These are phyloP conservation scores for Senecio squalidus DNA, from an alignment of 140 eudicot species.

Conservation along the genomic window DNA sequence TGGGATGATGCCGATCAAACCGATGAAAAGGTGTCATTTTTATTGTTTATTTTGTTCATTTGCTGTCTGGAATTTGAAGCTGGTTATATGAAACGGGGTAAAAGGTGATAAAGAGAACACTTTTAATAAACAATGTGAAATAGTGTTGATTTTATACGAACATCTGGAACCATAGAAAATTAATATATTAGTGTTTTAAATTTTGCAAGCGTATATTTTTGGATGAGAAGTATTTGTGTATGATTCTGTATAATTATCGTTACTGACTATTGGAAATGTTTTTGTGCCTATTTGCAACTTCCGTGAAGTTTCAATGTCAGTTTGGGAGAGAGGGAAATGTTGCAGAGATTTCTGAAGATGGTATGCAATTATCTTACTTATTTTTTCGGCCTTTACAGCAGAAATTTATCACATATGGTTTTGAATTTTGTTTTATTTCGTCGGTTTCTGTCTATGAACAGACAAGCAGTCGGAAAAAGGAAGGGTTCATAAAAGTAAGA, in stretches of 20 bases:
- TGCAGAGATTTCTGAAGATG: conserved; percentile 30
- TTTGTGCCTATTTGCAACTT: conserved; percentile 2
- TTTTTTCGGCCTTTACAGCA: background rate
- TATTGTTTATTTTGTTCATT: too few relatives aligned
- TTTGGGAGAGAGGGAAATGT: conserved; percentile 28
- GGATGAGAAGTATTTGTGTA: background rate
- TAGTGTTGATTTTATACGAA: background rate
- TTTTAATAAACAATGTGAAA: too few relatives aligned
- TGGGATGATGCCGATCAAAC: background rate
- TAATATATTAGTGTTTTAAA: background rate
- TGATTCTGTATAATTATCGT: background rate
- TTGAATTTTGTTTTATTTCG: background rate
- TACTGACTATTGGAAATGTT: conserved; percentile 7
- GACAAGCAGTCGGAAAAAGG: conserved; percentile 10
- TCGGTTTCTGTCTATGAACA: conserved; percentile 22
- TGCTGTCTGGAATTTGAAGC: background rate
- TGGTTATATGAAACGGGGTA: background rate
- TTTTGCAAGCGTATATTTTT: background rate
- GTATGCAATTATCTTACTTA: conserved; percentile 13
- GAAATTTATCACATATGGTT: background rate
- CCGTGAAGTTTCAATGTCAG: conserved; percentile 32
- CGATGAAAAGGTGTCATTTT: conserved; percentile 22
- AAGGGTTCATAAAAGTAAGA: conserved; percentile 18
- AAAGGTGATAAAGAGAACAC: background rate
- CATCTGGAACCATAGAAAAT: background rate